Evolutionary conservation across 352 stramenopile genomes (phyloP).

Genomic region (Pythium rishiriense): DNA sequence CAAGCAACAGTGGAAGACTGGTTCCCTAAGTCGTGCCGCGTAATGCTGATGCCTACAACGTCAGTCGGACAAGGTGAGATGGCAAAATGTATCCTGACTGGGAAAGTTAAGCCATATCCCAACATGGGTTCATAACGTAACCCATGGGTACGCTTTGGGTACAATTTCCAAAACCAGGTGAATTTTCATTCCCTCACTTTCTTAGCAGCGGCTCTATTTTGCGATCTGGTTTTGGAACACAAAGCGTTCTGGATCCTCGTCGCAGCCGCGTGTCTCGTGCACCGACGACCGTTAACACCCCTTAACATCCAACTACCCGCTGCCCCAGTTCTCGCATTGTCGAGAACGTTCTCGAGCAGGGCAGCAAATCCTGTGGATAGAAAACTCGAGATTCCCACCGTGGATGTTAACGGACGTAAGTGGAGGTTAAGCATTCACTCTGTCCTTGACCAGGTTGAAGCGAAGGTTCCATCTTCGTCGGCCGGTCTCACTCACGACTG

Average conservation of each 20-base stretch:
- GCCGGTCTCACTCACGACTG: no score
- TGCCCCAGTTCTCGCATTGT: slow-evolving; percentile 17
- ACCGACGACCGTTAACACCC: slow-evolving; percentile 11
- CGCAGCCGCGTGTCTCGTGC: neutral
- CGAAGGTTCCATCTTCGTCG: neutral
- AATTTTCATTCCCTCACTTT: neutral
- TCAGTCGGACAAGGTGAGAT: no score
- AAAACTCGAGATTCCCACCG: slow-evolving; percentile 1
- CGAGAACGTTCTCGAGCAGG: slow-evolving; percentile 13
- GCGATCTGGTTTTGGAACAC: neutral
- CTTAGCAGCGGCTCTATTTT: neutral
- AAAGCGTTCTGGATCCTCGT: slow-evolving; percentile 3
- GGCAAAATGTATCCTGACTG: no score
- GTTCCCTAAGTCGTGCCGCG: no score
- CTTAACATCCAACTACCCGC: slow-evolving; percentile 1
- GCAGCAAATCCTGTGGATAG: neutral
- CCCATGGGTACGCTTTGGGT: no score
- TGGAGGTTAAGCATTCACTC: slow-evolving; percentile 18
- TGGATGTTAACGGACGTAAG: slow-evolving; percentile 4
- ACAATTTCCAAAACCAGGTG: neutral
- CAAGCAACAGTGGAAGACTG: no score
- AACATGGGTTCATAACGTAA: neutral
- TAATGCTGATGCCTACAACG: no score
- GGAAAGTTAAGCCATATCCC: no score
- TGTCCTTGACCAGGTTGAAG: slow-evolving; percentile 9